Base-by-base conservation (phyloP, 257 asterid species). In the Solanum chmielewskii region DNA sequence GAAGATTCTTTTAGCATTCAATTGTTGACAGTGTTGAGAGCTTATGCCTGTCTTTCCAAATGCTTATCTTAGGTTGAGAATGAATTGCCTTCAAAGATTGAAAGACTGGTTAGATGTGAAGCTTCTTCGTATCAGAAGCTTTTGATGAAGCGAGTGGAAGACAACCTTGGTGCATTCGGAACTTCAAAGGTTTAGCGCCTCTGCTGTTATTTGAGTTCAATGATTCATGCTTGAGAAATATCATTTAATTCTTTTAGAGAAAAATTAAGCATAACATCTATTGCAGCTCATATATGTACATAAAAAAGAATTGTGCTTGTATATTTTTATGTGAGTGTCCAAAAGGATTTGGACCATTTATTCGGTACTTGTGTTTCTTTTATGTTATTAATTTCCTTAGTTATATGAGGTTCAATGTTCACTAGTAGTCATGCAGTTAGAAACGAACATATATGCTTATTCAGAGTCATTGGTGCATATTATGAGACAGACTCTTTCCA, bases 151-250 rank as follows among this genome's bases (percentile, higher is more conserved):
- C 94, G 99, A 92, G 99, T 97, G 59, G 99, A 97, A 91, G 98
- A 94, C 60, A 97, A 97, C 89, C 99, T 97, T 88, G 99, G 99
- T 86, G 99, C 99, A 86, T 90, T 97, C 85, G 99, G 99, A 90
- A 76, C 95, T 84, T 92, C 99, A 39, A 97, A 96, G 99, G 99
- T 97, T 85, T 86, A 85, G 21, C 85, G 83, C 60, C 64, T 83
- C 71, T 87, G 16, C 75, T 45, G 33, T 87, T 85, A 39, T 84
- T 85, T 81, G 86, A 39, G 85, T 70, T 69, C n/a, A n/a, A 12
- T 31, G 68, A 47, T 85, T 78, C 45, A 78, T 83, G 83, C 81
- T 18, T 69, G 25, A 69, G 74, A 83, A 56, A 68, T 31, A 49
- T 81, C n/a, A 20, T 49, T 18, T 49, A 81, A 3, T 49, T 81